Base-by-base conservation (phyloP, 1,284 basidiomycete genomes). In the Ceraceosorus guamensis region DNA sequence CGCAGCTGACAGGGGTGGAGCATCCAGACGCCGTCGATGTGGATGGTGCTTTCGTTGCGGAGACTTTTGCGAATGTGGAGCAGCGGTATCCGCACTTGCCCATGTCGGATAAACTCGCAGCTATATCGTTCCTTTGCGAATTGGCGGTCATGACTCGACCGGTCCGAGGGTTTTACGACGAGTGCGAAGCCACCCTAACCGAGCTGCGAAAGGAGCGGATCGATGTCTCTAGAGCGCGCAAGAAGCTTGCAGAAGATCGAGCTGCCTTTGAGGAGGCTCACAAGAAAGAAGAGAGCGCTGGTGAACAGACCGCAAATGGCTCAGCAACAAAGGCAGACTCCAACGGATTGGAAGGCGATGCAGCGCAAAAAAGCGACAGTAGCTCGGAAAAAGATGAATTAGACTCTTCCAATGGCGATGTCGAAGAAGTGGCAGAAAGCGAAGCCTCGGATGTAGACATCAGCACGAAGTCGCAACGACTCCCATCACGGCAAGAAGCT, bases 191-290 rank as follows among this genome's bases (percentile, higher is more conserved):
- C 64, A 85, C 87, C 63, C 78, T 98, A 59, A 97, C 95, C 8
- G 88, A 91, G 46, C 80, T 95, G 51, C 80, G 93, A 63, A 98
- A 98, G 79, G 90, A 93, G 77, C 89, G 92, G 77, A 89, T 93
- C 39, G 93, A 98, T 65, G 84, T 92, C 52, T 92, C 91, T 76
- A 82, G 92, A 60, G 81, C 86, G 66, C 87, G 87, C 78, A 91
- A 89, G 77, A 84, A 87, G 71, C 82, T 86, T 56, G 65, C 81
- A 55, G 87, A 90, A 73, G 85, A 87, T 65, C 87, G 89, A 81
- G 83, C 80, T 46, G 72, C 76, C n/a, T 81, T 88, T 44, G 78
- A 81, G 50, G 78, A 78, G 49, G 78, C 77, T 52, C 53, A 60
- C 43, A 64, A 46, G 53, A 37, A 49, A 18, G 58, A 39, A 14